A percentile compares a stretch with the other conserved stretches of the same genome.
phyloP scores from a whole-genome alignment of 2,329 filamentous ascomycete species.

The Dothiorella sarmentorum region DNA sequence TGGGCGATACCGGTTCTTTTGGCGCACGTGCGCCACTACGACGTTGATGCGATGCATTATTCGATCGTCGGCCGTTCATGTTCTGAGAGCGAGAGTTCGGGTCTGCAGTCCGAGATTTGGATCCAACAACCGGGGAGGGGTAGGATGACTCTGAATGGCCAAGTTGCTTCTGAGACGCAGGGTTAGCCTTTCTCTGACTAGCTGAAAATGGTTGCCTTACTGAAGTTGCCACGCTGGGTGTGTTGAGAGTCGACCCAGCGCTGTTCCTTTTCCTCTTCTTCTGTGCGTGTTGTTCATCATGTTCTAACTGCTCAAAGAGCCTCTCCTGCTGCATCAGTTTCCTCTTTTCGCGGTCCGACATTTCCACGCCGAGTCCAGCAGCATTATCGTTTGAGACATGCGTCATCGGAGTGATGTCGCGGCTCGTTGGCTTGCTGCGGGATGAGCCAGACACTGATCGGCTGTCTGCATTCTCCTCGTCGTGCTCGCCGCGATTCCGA shows the following conservation, averaged over 20 bases:
- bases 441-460: slow-evolving; percentile 54
- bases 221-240: slow-evolving; percentile 44
- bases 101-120: slow-evolving; percentile 21
- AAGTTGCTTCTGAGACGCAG: slow-evolving; percentile 34
- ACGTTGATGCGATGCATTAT: slow-evolving; percentile 21
- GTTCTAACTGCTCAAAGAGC: slow-evolving; percentile 59
- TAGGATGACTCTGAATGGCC: slow-evolving; percentile 34
- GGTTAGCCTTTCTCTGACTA: slow-evolving; percentile 20
- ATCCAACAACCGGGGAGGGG: slow-evolving; percentile 23
- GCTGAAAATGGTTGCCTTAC: slow-evolving; percentile 29
- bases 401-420: slow-evolving; percentile 59
- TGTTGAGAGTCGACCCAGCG: slow-evolving; percentile 52
- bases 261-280: slow-evolving; percentile 57
- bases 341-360: slow-evolving; percentile 60
- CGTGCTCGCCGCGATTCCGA: slow-evolving; percentile 46
- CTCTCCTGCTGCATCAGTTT: slow-evolving; percentile 62
- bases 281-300: slow-evolving; percentile 52
- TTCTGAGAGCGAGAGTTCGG: slow-evolving; percentile 17
- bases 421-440: slow-evolving; percentile 55
- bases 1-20: slow-evolving; percentile 34
- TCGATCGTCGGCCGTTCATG: slow-evolving; percentile 14
- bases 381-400: slow-evolving; percentile 48
- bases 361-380: slow-evolving; percentile 44
- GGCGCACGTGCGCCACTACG: slow-evolving; percentile 31
- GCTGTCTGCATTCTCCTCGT: slow-evolving; percentile 55